phyloP scores from a whole-genome alignment of 2,329 filamentous ascomycete species.

The Pseudogymnoascus sp. region DNA sequence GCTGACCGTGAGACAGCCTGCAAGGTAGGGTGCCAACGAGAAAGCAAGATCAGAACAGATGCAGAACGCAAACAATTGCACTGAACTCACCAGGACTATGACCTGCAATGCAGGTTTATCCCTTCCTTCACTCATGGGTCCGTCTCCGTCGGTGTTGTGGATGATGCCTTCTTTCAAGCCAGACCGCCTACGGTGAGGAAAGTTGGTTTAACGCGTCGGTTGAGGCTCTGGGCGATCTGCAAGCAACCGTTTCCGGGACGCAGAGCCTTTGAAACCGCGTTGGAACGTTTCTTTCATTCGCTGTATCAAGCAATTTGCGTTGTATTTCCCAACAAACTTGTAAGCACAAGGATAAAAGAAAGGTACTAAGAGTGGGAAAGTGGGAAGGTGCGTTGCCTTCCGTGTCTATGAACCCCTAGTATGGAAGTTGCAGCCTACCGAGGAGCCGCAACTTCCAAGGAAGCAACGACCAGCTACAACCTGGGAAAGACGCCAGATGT shows the following conservation, averaged over 20 bases:
- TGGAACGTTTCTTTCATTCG: not conserved
- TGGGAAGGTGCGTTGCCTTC: slow-evolving; percentile 1
- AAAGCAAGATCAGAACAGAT: not conserved
- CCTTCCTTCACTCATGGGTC: not conserved
- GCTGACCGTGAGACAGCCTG: not conserved
- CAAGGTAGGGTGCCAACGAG: not conserved
- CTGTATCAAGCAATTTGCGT: not conserved
- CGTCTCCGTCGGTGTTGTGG: not conserved
- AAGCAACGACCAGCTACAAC: not conserved
- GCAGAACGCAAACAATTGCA: not conserved
- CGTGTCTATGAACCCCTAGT: not conserved
- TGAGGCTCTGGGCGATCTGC: not conserved
- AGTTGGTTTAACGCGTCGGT: not conserved
- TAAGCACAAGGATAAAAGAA: not conserved
- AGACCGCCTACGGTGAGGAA: not conserved
- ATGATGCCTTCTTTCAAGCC: not conserved
- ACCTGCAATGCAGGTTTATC: slow-evolving; percentile 57
- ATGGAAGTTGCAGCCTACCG: slow-evolving; percentile 1
- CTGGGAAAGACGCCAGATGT: not conserved
- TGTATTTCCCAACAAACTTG: not conserved
- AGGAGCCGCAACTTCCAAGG: not conserved
- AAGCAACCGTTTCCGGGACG: not conserved
- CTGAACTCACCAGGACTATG: slow-evolving; percentile 61
- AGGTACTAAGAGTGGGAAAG: not conserved
- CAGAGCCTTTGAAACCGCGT: not conserved